phyloP scores from a whole-genome alignment of 352 stramenopile species.

The Pythium diclinum region DNA sequence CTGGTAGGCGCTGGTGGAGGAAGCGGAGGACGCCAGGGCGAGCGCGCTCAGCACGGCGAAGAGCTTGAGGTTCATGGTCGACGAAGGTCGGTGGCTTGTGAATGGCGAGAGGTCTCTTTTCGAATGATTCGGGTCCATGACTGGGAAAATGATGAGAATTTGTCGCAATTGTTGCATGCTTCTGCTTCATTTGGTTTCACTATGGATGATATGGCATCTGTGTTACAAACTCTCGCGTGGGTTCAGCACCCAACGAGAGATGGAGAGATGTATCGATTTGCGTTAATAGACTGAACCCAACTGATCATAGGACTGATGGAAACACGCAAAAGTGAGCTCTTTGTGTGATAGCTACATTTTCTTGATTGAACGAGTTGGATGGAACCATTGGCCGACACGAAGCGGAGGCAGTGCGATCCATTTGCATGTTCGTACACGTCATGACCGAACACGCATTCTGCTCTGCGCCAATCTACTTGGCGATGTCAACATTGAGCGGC shows the following conservation, averaged over 20 bases:
- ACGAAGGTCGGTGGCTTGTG: neutral
- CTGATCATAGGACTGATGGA: too few relatives aligned
- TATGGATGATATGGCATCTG: neutral
- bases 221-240: neutral
- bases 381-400: too few relatives aligned
- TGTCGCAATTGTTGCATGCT: neutral
- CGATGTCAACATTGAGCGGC: neutral
- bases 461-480: neutral
- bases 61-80: constrained; percentile 14
- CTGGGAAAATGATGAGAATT: neutral
- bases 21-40: neutral
- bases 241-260: neutral
- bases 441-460: too few relatives aligned
- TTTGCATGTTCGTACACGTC: too few relatives aligned
- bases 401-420: too few relatives aligned
- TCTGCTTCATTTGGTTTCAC: neutral
- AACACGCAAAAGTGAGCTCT: too few relatives aligned
- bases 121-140: neutral
- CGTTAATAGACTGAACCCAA: too few relatives aligned
- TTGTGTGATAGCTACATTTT: too few relatives aligned
- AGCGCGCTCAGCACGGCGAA: constrained; percentile 9
- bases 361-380: too few relatives aligned
- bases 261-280: too few relatives aligned
- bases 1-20: constrained; percentile 14
- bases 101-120: neutral